Evolutionary conservation across 352 stramenopile genomes (phyloP).

Genomic region (Globisporangium polare): DNA sequence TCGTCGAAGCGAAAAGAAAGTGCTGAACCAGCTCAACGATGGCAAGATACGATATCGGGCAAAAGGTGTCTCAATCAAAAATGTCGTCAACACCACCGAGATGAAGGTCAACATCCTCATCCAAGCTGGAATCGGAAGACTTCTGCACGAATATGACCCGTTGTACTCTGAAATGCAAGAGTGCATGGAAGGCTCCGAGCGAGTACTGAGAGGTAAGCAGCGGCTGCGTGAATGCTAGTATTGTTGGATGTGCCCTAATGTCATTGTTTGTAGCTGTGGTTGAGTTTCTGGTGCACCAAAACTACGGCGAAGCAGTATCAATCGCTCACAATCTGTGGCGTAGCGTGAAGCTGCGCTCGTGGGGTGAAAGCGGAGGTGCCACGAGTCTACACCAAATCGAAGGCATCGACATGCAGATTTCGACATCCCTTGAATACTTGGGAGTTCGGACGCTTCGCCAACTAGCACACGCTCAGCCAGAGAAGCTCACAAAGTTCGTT

Average conservation of each 20-base stretch:
- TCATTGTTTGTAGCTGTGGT: conserved; percentile 10
- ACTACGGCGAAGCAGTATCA: conserved; percentile 14
- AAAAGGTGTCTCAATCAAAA: conserved; percentile 8
- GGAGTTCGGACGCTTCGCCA: conserved; percentile 25
- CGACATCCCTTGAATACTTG: conserved; percentile 24
- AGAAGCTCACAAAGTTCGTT: conserved; percentile 17
- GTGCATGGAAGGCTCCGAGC: conserved; percentile 15
- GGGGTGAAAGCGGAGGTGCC: conserved; percentile 20
- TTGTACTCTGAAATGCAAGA: conserved; percentile 20
- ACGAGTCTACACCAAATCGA: conserved; percentile 19
- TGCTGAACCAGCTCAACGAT: conserved; percentile 26
- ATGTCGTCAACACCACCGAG: conserved; percentile 8
- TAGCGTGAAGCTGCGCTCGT: conserved; percentile 22
- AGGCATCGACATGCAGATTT: conserved; percentile 14
- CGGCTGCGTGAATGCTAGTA: no score
- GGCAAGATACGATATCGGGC: conserved; percentile 15
- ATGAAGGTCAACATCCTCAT: conserved; percentile 35
- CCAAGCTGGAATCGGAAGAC: conserved; percentile 27
- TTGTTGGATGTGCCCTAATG: not conserved
- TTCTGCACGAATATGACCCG: conserved; percentile 6
- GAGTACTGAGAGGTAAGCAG: conserved; percentile 27
- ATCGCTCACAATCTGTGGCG: conserved; percentile 21
- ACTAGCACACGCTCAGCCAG: conserved; percentile 18
- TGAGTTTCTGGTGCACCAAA: conserved; percentile 17
- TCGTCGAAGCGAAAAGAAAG: conserved; percentile 26